These are phyloP conservation scores for Somion occarium DNA, from an alignment of 1,284 basidiomycete genomes.

Conservation along the genomic window DNA sequence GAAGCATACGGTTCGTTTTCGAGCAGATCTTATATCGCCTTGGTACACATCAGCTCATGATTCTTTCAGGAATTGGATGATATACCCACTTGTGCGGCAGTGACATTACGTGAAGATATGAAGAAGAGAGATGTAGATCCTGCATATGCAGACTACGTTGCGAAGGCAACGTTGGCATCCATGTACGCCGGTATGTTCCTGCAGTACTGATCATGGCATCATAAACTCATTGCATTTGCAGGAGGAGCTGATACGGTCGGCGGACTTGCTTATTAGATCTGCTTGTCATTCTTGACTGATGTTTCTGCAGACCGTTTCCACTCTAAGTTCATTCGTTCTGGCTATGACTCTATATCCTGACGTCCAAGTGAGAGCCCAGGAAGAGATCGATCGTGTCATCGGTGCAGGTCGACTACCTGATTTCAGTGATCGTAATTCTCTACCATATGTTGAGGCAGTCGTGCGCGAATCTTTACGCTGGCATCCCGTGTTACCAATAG, in stretches of 20 bases:
- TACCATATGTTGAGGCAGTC: conserved; percentile 26
- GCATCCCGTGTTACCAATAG: not conserved
- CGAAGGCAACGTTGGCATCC: conserved; percentile 4
- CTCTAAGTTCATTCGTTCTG: conserved; percentile 12
- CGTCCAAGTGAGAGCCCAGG: conserved; percentile 19
- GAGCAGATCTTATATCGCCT: not conserved
- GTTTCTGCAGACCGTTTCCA: conserved; percentile 7
- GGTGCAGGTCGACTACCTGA: conserved; percentile 22
- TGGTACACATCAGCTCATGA: too few relatives aligned
- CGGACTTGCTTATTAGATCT: not conserved
- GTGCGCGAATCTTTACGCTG: conserved; percentile 7
- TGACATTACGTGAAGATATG: conserved; percentile 1
- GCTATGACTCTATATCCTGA: conserved; percentile 18
- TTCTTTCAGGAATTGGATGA: conserved; percentile 7
- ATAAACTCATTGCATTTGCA: not conserved
- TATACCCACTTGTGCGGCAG: conserved; percentile 4
- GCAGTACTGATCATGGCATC: too few relatives aligned
- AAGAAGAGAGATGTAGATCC: conserved; percentile 2
- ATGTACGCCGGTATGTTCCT: conserved; percentile 8
- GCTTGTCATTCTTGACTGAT: not conserved
- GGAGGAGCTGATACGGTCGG: not conserved
- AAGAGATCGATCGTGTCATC: conserved; percentile 24
- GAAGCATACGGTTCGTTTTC: conserved; percentile 14
- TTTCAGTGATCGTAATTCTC: conserved; percentile 19
- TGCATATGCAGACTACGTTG: conserved; percentile 4